Conservation (phyloP, 345 rosid genomes). For the Populus alba region DNA sequence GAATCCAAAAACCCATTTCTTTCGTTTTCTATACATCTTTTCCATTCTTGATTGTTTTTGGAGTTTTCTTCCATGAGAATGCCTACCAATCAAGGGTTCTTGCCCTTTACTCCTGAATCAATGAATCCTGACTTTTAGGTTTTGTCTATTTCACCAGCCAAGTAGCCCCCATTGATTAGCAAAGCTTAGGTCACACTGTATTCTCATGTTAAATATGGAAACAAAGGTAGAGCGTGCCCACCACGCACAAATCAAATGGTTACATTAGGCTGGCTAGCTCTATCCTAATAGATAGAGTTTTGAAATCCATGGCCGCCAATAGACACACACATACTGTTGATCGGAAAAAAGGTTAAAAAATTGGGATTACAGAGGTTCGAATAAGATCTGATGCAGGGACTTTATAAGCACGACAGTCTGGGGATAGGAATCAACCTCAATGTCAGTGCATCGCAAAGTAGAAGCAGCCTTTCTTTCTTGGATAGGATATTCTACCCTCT, state of each 20-base stretch:
- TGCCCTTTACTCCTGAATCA: neutral
- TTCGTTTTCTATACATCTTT: neutral
- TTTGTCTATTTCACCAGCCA: slow-evolving; percentile 25
- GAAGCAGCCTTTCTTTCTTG: neutral
- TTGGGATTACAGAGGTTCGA: slow-evolving; percentile 8
- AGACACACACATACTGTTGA: neutral
- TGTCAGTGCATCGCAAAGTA: slow-evolving; percentile 17
- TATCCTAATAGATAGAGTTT: neutral
- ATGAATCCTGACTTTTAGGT: neutral
- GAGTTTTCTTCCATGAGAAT: slow-evolving; percentile 8
- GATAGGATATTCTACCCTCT: neutral
- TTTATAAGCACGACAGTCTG: neutral
- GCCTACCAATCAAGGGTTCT: slow-evolving; percentile 6
- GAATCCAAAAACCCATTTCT: neutral
- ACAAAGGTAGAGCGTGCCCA: neutral
- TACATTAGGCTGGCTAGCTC: neutral
- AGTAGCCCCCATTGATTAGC: neutral
- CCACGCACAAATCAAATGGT: neutral
- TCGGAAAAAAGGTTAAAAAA: neutral
- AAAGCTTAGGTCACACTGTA: neutral
- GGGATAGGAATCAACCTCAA: slow-evolving; percentile 26
- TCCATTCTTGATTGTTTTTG: neutral
- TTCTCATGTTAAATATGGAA: neutral
- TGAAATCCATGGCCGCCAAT: neutral
- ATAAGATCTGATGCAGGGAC: slow-evolving; percentile 28